These are phyloP conservation scores for Acacia concinna DNA, from an alignment of 331 rosid species.

Conservation along the genomic window DNA sequence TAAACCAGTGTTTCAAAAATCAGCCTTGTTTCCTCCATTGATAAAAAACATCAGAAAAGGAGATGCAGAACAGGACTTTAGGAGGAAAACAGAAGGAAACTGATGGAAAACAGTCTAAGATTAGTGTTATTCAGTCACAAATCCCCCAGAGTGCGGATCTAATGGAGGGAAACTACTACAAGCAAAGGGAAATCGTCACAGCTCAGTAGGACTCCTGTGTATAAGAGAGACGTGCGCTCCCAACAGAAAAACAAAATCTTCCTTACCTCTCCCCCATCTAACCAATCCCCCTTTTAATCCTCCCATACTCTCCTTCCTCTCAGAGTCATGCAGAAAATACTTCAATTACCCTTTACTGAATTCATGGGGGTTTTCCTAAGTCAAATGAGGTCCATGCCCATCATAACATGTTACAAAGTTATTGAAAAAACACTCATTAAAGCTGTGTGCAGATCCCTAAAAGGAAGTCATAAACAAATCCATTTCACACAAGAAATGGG, in stretches of 20 bases:
- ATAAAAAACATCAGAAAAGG: neutral
- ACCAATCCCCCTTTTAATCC: neutral
- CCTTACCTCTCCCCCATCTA: neutral
- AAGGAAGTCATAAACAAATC: neutral
- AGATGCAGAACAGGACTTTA: neutral
- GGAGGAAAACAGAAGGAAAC: neutral
- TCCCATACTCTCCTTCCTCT: neutral
- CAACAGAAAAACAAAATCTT: neutral
- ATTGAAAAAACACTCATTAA: neutral
- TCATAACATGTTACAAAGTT: neutral
- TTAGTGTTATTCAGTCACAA: neutral
- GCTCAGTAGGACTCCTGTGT: neutral
- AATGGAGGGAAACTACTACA: neutral
- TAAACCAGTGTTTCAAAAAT: neutral
- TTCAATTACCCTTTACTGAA: neutral
- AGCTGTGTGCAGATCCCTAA: neutral
- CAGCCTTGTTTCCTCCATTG: neutral
- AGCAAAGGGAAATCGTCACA: neutral
- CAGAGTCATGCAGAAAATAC: neutral
- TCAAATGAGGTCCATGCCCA: neutral
- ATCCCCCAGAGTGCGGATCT: neutral
- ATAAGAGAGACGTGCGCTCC: neutral
- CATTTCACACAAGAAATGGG: neutral
- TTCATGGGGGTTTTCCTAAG: neutral
- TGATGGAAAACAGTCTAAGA: neutral